phyloP scores from a whole-genome alignment of 192 early-diverging fungal species.

The Linnemannia exigua region DNA sequence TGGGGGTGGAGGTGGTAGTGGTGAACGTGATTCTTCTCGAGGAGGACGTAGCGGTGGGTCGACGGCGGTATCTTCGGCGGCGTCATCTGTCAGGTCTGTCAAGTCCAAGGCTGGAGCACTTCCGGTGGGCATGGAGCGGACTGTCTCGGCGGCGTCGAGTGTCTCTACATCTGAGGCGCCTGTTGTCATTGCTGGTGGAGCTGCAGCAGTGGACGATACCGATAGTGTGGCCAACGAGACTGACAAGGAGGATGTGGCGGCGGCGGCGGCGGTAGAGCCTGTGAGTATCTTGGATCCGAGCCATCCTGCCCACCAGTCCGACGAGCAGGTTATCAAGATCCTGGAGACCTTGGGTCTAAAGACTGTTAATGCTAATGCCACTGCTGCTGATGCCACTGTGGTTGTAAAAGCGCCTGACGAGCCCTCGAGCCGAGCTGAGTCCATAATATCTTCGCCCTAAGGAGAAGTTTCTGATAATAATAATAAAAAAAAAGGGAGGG shows the following conservation, averaged over 20 bases:
- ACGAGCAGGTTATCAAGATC: constrained; percentile 27
- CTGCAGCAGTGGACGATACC: not conserved
- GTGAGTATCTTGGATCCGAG: constrained; percentile 43
- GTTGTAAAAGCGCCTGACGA: not conserved
- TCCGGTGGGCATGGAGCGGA: not conserved
- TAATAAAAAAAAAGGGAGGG: not conserved
- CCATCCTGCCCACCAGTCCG: constrained; percentile 24
- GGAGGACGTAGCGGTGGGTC: not conserved
- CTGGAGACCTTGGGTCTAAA: constrained; percentile 32
- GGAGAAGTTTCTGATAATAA: not conserved
- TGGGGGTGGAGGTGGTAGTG: not conserved
- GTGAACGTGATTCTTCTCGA: not conserved
- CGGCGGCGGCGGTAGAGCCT: not conserved
- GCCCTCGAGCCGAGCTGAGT: not conserved
- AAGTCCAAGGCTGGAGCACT: not conserved
- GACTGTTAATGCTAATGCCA: not conserved
- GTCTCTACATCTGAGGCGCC: not conserved
- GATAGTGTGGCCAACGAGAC: constrained; percentile 1
- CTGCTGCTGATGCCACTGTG: not conserved
- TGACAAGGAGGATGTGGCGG: not conserved
- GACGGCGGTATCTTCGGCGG: constrained; percentile 10
- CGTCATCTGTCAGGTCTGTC: constrained; percentile 25
- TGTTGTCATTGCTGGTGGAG: not conserved
- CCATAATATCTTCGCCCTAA: not conserved
- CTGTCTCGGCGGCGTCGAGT: not conserved